Evolutionary conservation across 2,329 filamentous ascomycete genomes (phyloP), one percentile per base, ranked within the genome.

Genomic region (Neonectria coccinea): DNA sequence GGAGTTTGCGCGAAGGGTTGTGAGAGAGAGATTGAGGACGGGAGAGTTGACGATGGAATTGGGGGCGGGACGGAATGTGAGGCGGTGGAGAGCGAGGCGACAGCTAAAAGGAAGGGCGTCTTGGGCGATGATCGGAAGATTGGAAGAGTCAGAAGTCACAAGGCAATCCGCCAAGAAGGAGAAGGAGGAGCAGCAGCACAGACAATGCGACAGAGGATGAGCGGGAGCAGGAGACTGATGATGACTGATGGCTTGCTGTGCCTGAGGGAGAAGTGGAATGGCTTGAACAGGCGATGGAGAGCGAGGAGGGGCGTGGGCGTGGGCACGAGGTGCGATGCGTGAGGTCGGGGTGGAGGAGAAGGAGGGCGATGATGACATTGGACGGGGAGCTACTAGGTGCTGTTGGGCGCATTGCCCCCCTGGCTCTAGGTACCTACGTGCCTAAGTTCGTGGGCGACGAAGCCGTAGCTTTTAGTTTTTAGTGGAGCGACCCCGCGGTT

Each of bases 81-180:
- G 44, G 41, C 31, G 56, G 31, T 56, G 31, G 25, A 25, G 29
- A 53, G 39, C 31, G 54, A 20, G 29, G 36, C 50, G 39, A 25
- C 20, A 48, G 36, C 54, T 44, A 42, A 62, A 20, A 41, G 33
- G 11, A 33, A 29, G 12, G 60, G 25, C 14, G 22, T 50, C 25
- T 44, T 36, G 31, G 52, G 61, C 61, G 56, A 56, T 36, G 25
- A 20, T 52, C 55, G 44, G 39, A 51, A 41, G 33, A 53, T 55
- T 50, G 50, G 20, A 64, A 59, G 56, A 64, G 61, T 59, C 61
- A 64, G 44, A 64, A 14, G 55, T 64, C 61, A 64, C 51, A 64
- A 52, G 61, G 56, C 56, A 36, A 52, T 47, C 47, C 39, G 61
- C 51, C 61, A 64, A 56, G 61, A 25, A 55, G 36, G 9, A 31